Conservation (phyloP, 495 filamentous ascomycete genomes). For the Hyaloscypha hepaticicola region DNA sequence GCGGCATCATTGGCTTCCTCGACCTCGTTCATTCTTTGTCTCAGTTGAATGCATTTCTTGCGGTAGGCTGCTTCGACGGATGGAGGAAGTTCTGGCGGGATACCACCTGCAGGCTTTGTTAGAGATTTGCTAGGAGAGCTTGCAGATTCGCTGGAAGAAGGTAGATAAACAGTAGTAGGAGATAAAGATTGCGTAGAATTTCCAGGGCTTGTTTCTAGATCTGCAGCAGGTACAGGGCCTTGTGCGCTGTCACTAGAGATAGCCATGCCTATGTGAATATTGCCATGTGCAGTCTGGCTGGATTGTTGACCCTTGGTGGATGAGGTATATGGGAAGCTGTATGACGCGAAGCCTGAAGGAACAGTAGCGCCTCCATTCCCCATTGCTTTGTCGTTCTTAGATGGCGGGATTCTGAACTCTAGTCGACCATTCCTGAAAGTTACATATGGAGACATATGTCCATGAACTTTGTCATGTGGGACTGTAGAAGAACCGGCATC, state of each 20-base stretch:
- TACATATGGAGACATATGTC: no score
- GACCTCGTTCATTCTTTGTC: slow-evolving; percentile 84
- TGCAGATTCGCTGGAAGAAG: not conserved
- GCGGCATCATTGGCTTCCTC: slow-evolving; percentile 83
- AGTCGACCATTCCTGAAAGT: no score
- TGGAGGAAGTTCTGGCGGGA: slow-evolving; percentile 71
- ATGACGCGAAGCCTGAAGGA: no score
- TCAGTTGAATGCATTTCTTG: slow-evolving; percentile 93
- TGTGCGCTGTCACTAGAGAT: not conserved
- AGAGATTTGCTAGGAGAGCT: slow-evolving; percentile 1
- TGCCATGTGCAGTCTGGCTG: not conserved
- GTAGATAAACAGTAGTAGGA: not conserved
- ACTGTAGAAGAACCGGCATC: no score
- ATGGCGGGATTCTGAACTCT: no score
- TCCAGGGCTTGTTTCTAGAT: not conserved
- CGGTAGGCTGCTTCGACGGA: slow-evolving; percentile 96
- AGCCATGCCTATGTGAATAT: not conserved
- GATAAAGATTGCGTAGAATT: not conserved
- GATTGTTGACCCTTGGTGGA: not conserved
- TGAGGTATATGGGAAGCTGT: not conserved
- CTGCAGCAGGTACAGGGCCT: not conserved
- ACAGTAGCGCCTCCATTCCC: not conserved
- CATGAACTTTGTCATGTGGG: not conserved
- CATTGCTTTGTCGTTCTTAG: not conserved
- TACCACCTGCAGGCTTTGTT: slow-evolving; percentile 10